Conservation (phyloP, 1,139 yeast genomes). For the Cylindricascospora bacillispora region DNA sequence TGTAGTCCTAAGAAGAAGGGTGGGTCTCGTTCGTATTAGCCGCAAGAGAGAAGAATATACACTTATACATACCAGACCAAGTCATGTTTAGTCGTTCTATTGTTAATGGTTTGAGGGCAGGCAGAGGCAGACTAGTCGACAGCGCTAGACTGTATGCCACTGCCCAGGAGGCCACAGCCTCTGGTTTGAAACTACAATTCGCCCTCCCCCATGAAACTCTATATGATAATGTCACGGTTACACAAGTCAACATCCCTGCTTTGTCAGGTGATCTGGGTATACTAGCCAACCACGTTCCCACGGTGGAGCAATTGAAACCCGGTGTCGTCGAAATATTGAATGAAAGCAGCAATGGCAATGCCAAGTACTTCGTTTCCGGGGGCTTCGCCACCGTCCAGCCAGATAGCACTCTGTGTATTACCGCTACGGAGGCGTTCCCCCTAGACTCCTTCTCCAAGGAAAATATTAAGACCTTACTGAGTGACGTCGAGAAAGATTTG, state of each 20-base stretch:
- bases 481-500: constrained; percentile 92
- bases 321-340: constrained; percentile 91
- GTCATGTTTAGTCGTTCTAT: too few species aligned
- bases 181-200: constrained; percentile 74
- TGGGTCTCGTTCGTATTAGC: too few species aligned
- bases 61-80: too few species aligned
- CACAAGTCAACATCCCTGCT: constrained; percentile 95
- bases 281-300: constrained; percentile 95
- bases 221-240: constrained; percentile 28
- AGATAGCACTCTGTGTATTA: constrained; percentile 79
- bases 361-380: constrained; percentile 76
- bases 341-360: constrained; percentile 32
- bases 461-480: constrained; percentile 66
- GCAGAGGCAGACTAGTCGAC: too few species aligned
- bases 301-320: constrained; percentile 92
- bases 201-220: constrained; percentile 71
- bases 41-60: too few species aligned
- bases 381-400: constrained; percentile 97
- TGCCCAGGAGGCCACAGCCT: constrained; percentile 42
- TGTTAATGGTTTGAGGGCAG: too few species aligned
- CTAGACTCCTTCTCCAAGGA: constrained; percentile 78
- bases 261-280: constrained; percentile 96
- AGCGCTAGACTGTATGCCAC: too few species aligned
- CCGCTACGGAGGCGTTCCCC: constrained; percentile 93
- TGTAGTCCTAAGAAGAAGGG: too few species aligned